These are phyloP conservation scores for Litchi chinensis DNA, from an alignment of 345 rosid species.

Conservation along the genomic window DNA sequence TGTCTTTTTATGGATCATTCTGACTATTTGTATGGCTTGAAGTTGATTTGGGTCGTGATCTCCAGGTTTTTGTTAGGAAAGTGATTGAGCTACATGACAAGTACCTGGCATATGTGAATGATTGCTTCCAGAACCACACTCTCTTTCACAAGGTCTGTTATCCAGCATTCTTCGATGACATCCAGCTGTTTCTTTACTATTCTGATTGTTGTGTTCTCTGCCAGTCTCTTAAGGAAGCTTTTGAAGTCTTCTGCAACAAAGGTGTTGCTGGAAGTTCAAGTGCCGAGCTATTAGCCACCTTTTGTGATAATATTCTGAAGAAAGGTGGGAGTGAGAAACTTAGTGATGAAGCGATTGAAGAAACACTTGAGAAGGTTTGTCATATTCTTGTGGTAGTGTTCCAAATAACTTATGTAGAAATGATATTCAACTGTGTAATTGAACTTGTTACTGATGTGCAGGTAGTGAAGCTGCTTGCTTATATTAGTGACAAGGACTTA, in stretches of 20 bases:
- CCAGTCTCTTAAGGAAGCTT: constrained; percentile 75
- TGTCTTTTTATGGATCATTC: not conserved
- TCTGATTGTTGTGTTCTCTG: constrained; percentile 7
- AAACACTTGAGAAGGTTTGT: constrained; percentile 66
- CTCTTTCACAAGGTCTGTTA: constrained; percentile 69
- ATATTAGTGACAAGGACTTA: constrained; percentile 70
- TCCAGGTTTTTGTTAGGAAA: constrained; percentile 66
- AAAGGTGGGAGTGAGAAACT: constrained; percentile 77
- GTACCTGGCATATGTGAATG: constrained; percentile 55
- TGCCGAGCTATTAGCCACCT: constrained; percentile 66
- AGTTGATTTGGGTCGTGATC: constrained; percentile 24
- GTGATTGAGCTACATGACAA: constrained; percentile 75
- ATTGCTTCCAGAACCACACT: constrained; percentile 64
- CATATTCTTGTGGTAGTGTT: not conserved
- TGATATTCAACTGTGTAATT: not conserved
- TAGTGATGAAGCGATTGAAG: constrained; percentile 76
- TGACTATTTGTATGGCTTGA: not conserved
- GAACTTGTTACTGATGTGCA: constrained; percentile 24
- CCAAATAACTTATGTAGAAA: not conserved
- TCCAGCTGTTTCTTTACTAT: not conserved
- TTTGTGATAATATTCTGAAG: constrained; percentile 69
- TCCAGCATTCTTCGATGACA: not conserved
- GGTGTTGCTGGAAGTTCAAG: constrained; percentile 66
- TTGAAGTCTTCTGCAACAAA: constrained; percentile 71
- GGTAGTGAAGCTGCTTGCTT: constrained; percentile 76